phyloP scores from a whole-genome alignment of 2,329 filamentous ascomycete species.

The Fusarium xylarioides region DNA sequence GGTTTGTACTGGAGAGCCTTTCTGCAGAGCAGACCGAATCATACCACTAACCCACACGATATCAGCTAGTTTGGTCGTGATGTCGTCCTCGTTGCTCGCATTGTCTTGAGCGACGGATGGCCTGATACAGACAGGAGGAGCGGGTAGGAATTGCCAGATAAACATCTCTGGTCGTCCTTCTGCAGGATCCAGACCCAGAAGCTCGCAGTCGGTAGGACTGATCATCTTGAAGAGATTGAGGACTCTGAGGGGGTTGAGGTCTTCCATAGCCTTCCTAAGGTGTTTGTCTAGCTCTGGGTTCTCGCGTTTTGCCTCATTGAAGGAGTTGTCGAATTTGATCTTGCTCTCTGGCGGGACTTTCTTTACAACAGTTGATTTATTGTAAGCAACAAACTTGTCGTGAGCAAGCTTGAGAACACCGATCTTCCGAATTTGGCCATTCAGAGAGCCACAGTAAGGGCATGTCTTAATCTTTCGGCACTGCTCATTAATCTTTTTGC shows the following conservation, averaged over 20 bases:
- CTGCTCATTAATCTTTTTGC: slow-evolving; percentile 87
- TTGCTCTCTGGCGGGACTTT: slow-evolving; percentile 87
- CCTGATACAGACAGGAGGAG: slow-evolving; percentile 91
- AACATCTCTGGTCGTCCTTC: slow-evolving; percentile 96
- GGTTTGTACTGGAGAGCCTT: slow-evolving; percentile 84
- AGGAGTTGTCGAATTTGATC: slow-evolving; percentile 84
- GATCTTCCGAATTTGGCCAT: slow-evolving; percentile 92
- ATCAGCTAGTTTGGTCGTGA: slow-evolving; percentile 96
- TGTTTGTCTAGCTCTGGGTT: slow-evolving; percentile 91
- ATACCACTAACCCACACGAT: slow-evolving; percentile 93
- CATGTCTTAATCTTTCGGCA: slow-evolving; percentile 89
- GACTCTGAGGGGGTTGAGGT: slow-evolving; percentile 88
- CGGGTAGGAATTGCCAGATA: slow-evolving; percentile 95
- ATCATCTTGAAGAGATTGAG: slow-evolving; percentile 93
- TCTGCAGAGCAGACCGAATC: slow-evolving; percentile 82
- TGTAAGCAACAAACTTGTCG: slow-evolving; percentile 89
- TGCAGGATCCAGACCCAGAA: slow-evolving; percentile 85
- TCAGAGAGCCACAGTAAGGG: slow-evolving; percentile 80
- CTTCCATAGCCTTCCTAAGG: slow-evolving; percentile 90
- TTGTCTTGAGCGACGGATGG: slow-evolving; percentile 94
- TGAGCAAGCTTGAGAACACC: slow-evolving; percentile 94
- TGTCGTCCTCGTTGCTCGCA: slow-evolving; percentile 93
- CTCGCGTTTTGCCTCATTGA: slow-evolving; percentile 78
- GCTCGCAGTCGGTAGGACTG: slow-evolving; percentile 84
- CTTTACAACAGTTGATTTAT: slow-evolving; percentile 85